These are phyloP conservation scores for Pythium insidiosum DNA, from an alignment of 352 stramenopile species.

Conservation along the genomic window DNA sequence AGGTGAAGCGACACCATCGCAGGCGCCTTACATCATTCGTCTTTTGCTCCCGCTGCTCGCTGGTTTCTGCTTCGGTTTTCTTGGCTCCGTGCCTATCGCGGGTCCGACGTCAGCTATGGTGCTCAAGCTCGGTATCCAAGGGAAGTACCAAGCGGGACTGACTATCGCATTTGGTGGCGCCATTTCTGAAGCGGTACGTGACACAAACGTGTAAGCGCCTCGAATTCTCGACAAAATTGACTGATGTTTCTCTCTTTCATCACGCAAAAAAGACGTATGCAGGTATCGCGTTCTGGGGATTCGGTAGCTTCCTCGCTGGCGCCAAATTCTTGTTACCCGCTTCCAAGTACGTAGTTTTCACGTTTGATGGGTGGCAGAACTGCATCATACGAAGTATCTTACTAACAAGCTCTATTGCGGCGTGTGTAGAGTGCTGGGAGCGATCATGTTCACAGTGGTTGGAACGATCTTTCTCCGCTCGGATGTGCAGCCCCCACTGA, in stretches of 20 bases:
- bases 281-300: slow-evolving; percentile 85
- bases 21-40: slow-evolving; percentile 42
- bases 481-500: slow-evolving; percentile 69
- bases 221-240: no score
- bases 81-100: slow-evolving; percentile 77
- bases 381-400: background rate
- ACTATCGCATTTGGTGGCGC: slow-evolving; percentile 79
- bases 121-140: slow-evolving; percentile 80
- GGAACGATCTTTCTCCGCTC: slow-evolving; percentile 74
- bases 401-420: slow-evolving; percentile 1
- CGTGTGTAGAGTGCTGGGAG: slow-evolving; percentile 48
- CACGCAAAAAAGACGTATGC: slow-evolving; percentile 87
- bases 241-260: no score
- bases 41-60: slow-evolving; percentile 66
- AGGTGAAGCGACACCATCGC: background rate
- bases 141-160: slow-evolving; percentile 70
- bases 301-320: slow-evolving; percentile 81
- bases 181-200: slow-evolving; percentile 67
- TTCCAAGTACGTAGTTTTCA: slow-evolving; percentile 68
- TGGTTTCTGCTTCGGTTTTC: slow-evolving; percentile 80
- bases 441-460: slow-evolving; percentile 80
- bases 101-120: slow-evolving; percentile 85
- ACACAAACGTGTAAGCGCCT: no score
- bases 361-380: background rate
- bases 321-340: slow-evolving; percentile 76